Base-by-base conservation (phyloP, 768 basidiomycete species). In the Candolleomyces aberdarensis region DNA sequence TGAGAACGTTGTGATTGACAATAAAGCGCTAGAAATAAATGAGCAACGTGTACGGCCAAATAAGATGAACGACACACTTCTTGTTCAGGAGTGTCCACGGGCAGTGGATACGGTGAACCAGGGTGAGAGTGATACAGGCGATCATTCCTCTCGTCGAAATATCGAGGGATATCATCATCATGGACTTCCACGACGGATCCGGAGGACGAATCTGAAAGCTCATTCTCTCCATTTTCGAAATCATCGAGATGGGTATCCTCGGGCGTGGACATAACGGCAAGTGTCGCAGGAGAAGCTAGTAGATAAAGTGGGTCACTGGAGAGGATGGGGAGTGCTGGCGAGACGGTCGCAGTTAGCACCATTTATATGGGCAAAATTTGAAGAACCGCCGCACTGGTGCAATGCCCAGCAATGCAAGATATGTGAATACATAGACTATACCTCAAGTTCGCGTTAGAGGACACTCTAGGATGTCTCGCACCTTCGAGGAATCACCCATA, bases 11-110 rank as follows among this genome's bases (percentile, higher is more conserved):
- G 67, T 91, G 87, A 52, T 78, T 73, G 20, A 72, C 74, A 43
- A 80, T 81, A 54, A 82, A 72, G 56, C 89, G 77, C 89, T 91
- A 56, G 22, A 19, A 41, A 43, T 31, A 31, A 13, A 39, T 54
- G n/a, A 50, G n/a, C 55, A 29, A 11, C 32, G 41, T 48, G 32
- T 6, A 49, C 3, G 13, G 6, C 32, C 17, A 46, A 15, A 44
- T 36, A 60, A 48, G 39, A 57, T n/a, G 50, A 15, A 41, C 29
- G 32, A 74, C 81, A 40, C 70, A 92, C 91, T 71, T 81, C 74
- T 69, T 87, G 86, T 71, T 93, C 91, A 5, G 76, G 76, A 17
- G 81, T 78, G 71, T 93, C 91, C 5, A 86, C 85, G 48, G 91
- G 91, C 52, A 93, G 75, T 13, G 86, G 85, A 69, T 92, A 93